Conservation (phyloP, 495 filamentous ascomycete genomes). For the Penicillium coprophilum region DNA sequence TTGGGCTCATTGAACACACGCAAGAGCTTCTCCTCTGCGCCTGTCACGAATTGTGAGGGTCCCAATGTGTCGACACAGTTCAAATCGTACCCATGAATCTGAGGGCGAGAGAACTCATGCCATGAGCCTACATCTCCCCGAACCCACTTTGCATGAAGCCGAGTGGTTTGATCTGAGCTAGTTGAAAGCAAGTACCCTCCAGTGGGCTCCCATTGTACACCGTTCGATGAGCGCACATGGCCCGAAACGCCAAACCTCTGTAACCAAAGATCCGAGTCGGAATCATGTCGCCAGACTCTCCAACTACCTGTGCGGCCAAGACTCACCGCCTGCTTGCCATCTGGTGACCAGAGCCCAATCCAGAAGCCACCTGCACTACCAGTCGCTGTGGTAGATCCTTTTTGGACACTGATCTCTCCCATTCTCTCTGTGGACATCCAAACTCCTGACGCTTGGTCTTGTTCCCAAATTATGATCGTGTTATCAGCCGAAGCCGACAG, state of each 20-base stretch:
- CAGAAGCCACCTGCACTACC: constrained; percentile 95
- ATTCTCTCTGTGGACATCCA: constrained; percentile 84
- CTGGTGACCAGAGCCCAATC: constrained; percentile 89
- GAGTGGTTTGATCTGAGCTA: constrained; percentile 90
- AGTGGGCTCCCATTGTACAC: constrained; percentile 77
- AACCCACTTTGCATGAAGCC: constrained; percentile 84
- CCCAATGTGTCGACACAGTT: constrained; percentile 85
- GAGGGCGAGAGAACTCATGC: constrained; percentile 94
- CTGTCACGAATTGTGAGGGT: constrained; percentile 75
- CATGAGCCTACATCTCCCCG: constrained; percentile 58
- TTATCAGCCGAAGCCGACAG: constrained; percentile 94
- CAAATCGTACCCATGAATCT: constrained; percentile 97
- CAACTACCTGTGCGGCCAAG: constrained; percentile 91
- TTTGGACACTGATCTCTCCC: constrained; percentile 89
- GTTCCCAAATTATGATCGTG: constrained; percentile 88
- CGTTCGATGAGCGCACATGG: constrained; percentile 76
- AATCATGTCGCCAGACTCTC: constrained; percentile 71
- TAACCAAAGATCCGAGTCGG: constrained; percentile 63
- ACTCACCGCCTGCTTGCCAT: constrained; percentile 69
- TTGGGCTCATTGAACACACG: constrained; percentile 92
- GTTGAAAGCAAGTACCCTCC: constrained; percentile 88
- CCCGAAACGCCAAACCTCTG: constrained; percentile 78
- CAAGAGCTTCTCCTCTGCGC: constrained; percentile 97
- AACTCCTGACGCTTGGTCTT: constrained; percentile 77
- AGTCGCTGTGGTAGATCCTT: constrained; percentile 92